Percentiles rank a stretch among this genome's conserved stretches.
phyloP scores from a whole-genome alignment of 139 green algal genomes.

The Asterochloris erici region DNA sequence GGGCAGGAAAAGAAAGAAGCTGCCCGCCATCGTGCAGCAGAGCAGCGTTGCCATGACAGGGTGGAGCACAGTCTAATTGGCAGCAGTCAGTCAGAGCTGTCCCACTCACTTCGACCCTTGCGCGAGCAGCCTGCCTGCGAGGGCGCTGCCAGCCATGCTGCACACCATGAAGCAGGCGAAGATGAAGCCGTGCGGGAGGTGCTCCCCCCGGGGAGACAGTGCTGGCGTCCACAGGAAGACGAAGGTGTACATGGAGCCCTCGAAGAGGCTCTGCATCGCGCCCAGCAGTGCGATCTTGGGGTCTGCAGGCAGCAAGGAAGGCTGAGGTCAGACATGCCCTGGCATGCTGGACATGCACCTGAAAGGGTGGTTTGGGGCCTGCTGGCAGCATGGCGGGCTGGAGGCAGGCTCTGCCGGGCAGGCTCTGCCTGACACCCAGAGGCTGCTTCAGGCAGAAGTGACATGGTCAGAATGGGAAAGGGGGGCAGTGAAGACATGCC shows the following conservation, averaged over 20 bases:
- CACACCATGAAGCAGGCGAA: constrained; percentile 96
- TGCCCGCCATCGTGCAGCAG: too few relatives aligned
- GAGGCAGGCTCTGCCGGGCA: too few relatives aligned
- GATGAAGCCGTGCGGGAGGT: constrained; percentile 94
- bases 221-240: constrained; percentile 97
- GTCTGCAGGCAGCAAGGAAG: constrained; percentile 46
- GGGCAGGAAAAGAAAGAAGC: too few relatives aligned
- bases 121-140: constrained; percentile 54
- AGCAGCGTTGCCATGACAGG: too few relatives aligned
- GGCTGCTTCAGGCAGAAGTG: too few relatives aligned
- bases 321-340: constrained; percentile 21
- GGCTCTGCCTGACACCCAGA: too few relatives aligned
- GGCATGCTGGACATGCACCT: constrained; percentile 4
- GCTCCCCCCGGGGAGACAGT: constrained; percentile 76
- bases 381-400: too few relatives aligned
- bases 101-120: constrained; percentile 24
- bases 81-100: neutral
- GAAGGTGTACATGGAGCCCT: constrained; percentile 98
- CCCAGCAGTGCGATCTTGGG: constrained; percentile 78
- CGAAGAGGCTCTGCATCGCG: constrained; percentile 92
- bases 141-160: constrained; percentile 82
- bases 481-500: too few relatives aligned
- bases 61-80: too few relatives aligned
- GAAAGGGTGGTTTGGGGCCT: too few relatives aligned
- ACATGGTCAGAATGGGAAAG: too few relatives aligned